Evolutionary conservation across 2,329 filamentous ascomycete species (phyloP).

Genomic region (Cryoendolithus antarcticus): DNA sequence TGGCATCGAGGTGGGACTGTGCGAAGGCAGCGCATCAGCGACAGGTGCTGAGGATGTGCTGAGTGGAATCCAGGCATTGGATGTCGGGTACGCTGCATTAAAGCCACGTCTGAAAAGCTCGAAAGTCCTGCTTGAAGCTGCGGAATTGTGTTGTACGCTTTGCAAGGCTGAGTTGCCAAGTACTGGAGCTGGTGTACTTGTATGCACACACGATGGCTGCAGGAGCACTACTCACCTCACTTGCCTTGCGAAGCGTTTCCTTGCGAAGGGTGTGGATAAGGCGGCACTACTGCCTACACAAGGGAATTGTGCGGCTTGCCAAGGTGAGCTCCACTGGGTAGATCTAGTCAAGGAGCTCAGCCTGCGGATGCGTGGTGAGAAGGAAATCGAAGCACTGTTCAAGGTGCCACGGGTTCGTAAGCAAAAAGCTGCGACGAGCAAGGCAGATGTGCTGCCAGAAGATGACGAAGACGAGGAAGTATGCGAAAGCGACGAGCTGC

Average conservation of each 20-base stretch:
- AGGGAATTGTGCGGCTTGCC: slow-evolving; percentile 62
- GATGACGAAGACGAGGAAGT: slow-evolving; percentile 13
- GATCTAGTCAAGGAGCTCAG: slow-evolving; percentile 75
- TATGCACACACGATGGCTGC: slow-evolving; percentile 41
- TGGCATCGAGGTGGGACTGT: slow-evolving; percentile 34
- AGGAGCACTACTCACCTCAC: slow-evolving; percentile 39
- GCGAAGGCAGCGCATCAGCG: slow-evolving; percentile 10
- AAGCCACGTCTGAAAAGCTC: slow-evolving; percentile 40
- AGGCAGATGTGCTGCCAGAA: slow-evolving; percentile 8
- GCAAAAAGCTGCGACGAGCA: slow-evolving; percentile 16
- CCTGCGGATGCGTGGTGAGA: slow-evolving; percentile 56
- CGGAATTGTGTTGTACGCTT: slow-evolving; percentile 35
- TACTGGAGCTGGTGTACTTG: slow-evolving; percentile 31
- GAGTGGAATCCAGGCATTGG: slow-evolving; percentile 32
- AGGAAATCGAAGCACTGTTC: slow-evolving; percentile 58
- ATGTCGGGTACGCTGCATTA: slow-evolving; percentile 40
- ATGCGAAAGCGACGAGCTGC: too few relatives aligned
- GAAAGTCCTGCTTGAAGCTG: slow-evolving; percentile 8
- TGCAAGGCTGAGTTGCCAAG: slow-evolving; percentile 32
- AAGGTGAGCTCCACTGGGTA: slow-evolving; percentile 52
- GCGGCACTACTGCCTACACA: slow-evolving; percentile 50
- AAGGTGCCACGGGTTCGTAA: slow-evolving; percentile 29
- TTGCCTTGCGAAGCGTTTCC: slow-evolving; percentile 42
- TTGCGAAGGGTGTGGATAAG: slow-evolving; percentile 28
- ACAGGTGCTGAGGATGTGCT: slow-evolving; percentile 1